phyloP scores from a whole-genome alignment of 2,329 filamentous ascomycete genomes.

The Talaromyces funiculosus region DNA sequence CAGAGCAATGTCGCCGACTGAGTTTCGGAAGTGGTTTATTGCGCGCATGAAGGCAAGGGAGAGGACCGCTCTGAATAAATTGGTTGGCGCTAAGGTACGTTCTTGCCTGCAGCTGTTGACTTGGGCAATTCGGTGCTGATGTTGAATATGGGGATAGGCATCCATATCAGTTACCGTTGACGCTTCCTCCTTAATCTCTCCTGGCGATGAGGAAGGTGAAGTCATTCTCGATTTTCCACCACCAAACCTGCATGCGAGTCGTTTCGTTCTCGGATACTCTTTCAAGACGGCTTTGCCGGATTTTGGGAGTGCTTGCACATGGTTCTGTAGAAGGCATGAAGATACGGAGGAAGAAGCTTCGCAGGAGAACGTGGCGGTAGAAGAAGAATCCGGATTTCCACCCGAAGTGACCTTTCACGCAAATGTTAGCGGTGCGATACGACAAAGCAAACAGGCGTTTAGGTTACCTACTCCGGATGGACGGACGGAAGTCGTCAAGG shows the following conservation, averaged over 20 bases:
- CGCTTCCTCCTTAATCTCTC: constrained; percentile 29
- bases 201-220: constrained; percentile 25
- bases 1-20: constrained; percentile 31
- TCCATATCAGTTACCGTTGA: constrained; percentile 31
- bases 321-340: constrained; percentile 3
- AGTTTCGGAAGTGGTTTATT: constrained; percentile 40
- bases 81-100: constrained; percentile 36
- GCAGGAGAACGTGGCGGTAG: constrained; percentile 11
- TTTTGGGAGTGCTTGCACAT: constrained; percentile 17
- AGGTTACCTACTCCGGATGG: constrained; percentile 24
- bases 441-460: constrained; percentile 19
- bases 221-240: constrained; percentile 28
- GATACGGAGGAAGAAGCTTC: constrained; percentile 14
- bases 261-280: constrained; percentile 28
- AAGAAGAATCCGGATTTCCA: constrained; percentile 14
- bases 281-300: constrained; percentile 33
- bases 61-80: constrained; percentile 28
- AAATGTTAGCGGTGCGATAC: constrained; percentile 27
- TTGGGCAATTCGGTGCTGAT: background rate
- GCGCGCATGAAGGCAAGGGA: constrained; percentile 37
- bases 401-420: constrained; percentile 29
- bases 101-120: background rate
- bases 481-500: constrained; percentile 21
- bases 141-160: constrained; percentile 20
- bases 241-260: constrained; percentile 19